phyloP scores from a whole-genome alignment of 2,329 filamentous ascomycete genomes.

The Colletotrichum sp. region DNA sequence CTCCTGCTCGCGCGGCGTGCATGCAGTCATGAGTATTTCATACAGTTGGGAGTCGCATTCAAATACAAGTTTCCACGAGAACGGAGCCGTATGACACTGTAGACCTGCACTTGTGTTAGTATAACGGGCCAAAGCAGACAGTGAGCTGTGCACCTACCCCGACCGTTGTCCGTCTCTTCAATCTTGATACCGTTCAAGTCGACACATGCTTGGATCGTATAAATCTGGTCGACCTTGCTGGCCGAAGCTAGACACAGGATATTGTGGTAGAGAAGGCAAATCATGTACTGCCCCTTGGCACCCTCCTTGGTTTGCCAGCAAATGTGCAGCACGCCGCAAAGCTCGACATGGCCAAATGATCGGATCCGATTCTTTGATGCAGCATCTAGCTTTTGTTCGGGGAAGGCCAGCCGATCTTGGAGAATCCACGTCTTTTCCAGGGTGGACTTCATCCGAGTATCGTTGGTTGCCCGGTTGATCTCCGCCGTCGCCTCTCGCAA shows the following conservation, averaged over 20 bases:
- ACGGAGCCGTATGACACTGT: constrained; percentile 84
- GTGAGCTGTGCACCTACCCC: constrained; percentile 55
- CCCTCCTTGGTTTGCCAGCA: constrained; percentile 77
- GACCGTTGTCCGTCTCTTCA: constrained; percentile 77
- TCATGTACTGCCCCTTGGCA: constrained; percentile 80
- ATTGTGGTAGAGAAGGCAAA: constrained; percentile 82
- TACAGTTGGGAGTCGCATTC: constrained; percentile 78
- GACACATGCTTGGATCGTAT: constrained; percentile 78
- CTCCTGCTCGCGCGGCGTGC: constrained; percentile 78
- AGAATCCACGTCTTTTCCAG: constrained; percentile 86
- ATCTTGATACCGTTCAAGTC: constrained; percentile 68
- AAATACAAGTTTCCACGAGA: constrained; percentile 93
- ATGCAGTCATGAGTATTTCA: constrained; percentile 87
- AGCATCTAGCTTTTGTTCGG: constrained; percentile 62
- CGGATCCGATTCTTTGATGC: constrained; percentile 71
- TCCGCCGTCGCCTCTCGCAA: constrained; percentile 77
- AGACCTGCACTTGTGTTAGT: constrained; percentile 62
- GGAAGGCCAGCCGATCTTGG: constrained; percentile 80
- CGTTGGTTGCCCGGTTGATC: constrained; percentile 85
- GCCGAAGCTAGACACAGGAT: constrained; percentile 78
- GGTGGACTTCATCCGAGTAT: constrained; percentile 69
- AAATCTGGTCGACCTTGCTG: constrained; percentile 67
- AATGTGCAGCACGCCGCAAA: constrained; percentile 84
- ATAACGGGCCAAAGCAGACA: neutral
- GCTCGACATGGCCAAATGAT: constrained; percentile 77